Percentiles rank a stretch among this genome's conserved stretches.
Conservation (phyloP, 257 asterid species). For the Jacaranda copaia region DNA sequence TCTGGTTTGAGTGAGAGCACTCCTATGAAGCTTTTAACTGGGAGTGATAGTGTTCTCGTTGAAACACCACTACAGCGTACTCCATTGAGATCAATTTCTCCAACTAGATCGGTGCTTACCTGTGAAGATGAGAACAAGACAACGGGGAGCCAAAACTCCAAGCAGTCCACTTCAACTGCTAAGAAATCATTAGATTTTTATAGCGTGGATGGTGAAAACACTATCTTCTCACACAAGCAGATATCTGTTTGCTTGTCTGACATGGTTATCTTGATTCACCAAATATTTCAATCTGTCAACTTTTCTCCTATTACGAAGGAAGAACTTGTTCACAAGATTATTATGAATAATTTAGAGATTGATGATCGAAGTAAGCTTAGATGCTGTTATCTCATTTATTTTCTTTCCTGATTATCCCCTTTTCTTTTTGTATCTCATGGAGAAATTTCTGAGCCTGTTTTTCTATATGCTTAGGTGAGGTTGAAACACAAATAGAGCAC, state of each 20-base stretch:
- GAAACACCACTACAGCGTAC: constrained; percentile 78
- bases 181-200: constrained; percentile 75
- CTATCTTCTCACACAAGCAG: constrained; percentile 42
- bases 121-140: constrained; percentile 67
- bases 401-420: neutral
- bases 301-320: constrained; percentile 77
- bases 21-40: constrained; percentile 63
- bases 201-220: constrained; percentile 45
- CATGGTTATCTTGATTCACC: constrained; percentile 65
- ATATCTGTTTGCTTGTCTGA: constrained; percentile 55
- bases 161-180: constrained; percentile 55
- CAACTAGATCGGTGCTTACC: constrained; percentile 52
- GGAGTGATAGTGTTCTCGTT: constrained; percentile 44
- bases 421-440: neutral
- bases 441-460: constrained; percentile 27
- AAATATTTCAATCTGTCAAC: constrained; percentile 65
- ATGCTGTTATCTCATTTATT: constrained; percentile 25
- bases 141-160: constrained; percentile 47
- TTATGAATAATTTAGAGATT: constrained; percentile 65
- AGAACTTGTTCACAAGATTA: constrained; percentile 88
- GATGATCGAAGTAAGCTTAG: constrained; percentile 63
- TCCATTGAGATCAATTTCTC: constrained; percentile 65
- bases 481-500: constrained; percentile 66
- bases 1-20: constrained; percentile 52
- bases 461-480: constrained; percentile 56